Conservation (phyloP, 2,329 filamentous ascomycete genomes). For the Helotiales sp. region DNA sequence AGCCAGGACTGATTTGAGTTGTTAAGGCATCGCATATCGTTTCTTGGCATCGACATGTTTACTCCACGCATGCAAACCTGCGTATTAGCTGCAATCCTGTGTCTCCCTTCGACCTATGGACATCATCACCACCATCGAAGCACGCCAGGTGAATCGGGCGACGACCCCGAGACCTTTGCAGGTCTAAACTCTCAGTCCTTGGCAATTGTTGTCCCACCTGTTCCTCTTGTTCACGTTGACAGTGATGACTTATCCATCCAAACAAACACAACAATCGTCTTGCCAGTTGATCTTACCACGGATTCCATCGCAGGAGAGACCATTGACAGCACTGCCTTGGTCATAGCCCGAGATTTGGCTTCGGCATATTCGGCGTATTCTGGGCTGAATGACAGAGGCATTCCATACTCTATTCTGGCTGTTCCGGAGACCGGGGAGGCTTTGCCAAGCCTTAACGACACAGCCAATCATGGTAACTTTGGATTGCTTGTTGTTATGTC, state of each 20-base stretch:
- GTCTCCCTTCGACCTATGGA: conserved; percentile 20
- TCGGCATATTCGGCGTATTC: conserved; percentile 56
- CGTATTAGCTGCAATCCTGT: conserved; percentile 20
- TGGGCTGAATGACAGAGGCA: conserved; percentile 64
- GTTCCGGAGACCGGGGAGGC: conserved; percentile 58
- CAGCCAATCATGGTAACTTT: conserved; percentile 56
- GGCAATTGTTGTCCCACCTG: neutral
- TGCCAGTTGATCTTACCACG: neutral
- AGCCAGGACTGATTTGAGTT: neutral
- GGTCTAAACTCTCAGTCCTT: conserved; percentile 27
- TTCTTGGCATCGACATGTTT: conserved; percentile 19
- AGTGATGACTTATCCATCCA: conserved; percentile 2
- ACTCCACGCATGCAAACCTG: conserved; percentile 13
- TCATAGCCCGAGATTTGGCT: conserved; percentile 58
- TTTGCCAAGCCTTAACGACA: conserved; percentile 57
- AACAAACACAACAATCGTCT: conserved; percentile 12
- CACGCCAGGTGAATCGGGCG: neutral
- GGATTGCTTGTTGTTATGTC: conserved; percentile 58
- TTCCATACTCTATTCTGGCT: conserved; percentile 59
- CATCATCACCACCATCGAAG: conserved; percentile 17
- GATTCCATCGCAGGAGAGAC: neutral
- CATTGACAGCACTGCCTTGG: conserved; percentile 54
- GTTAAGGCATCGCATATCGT: conserved; percentile 1
- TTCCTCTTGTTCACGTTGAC: conserved; percentile 10
- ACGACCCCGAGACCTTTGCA: conserved; percentile 3